phyloP scores from a whole-genome alignment of 2,329 filamentous ascomycete genomes.

The Rhynchosporium graminicola region DNA sequence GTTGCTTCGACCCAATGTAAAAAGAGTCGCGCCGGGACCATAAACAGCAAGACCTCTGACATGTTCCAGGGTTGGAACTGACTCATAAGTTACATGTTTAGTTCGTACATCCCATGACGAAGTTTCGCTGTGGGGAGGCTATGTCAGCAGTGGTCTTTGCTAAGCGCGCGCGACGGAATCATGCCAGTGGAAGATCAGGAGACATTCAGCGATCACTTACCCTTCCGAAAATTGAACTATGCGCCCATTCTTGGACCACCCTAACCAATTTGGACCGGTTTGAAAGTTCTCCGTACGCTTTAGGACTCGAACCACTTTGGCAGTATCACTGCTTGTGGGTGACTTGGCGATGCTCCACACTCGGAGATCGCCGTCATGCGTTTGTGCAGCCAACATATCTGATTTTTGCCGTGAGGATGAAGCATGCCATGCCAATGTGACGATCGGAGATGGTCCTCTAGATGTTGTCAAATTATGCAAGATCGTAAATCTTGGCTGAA shows the following conservation, averaged over 20 bases:
- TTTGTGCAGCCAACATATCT: slow-evolving; percentile 95
- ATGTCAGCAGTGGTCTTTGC: slow-evolving; percentile 42
- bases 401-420: slow-evolving; percentile 95
- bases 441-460: slow-evolving; percentile 80
- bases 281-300: slow-evolving; percentile 75
- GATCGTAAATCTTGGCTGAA: slow-evolving; percentile 92
- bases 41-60: slow-evolving; percentile 84
- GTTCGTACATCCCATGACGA: slow-evolving; percentile 96
- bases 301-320: slow-evolving; percentile 85
- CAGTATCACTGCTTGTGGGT: slow-evolving; percentile 68
- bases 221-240: slow-evolving; percentile 90
- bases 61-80: slow-evolving; percentile 80
- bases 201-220: slow-evolving; percentile 55
- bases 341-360: slow-evolving; percentile 96
- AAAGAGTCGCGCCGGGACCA: slow-evolving; percentile 86
- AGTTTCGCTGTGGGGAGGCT: slow-evolving; percentile 65
- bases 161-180: slow-evolving; percentile 51
- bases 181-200: slow-evolving; percentile 29
- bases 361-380: slow-evolving; percentile 84
- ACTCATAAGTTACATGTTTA: slow-evolving; percentile 92
- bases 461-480: slow-evolving; percentile 88
- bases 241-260: slow-evolving; percentile 96
- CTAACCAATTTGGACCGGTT: slow-evolving; percentile 88
- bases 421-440: slow-evolving; percentile 90
- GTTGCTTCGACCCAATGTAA: slow-evolving; percentile 84